Evolutionary conservation across 495 filamentous ascomycete species (phyloP).

Genomic region (Elaphomyces granulatus): DNA sequence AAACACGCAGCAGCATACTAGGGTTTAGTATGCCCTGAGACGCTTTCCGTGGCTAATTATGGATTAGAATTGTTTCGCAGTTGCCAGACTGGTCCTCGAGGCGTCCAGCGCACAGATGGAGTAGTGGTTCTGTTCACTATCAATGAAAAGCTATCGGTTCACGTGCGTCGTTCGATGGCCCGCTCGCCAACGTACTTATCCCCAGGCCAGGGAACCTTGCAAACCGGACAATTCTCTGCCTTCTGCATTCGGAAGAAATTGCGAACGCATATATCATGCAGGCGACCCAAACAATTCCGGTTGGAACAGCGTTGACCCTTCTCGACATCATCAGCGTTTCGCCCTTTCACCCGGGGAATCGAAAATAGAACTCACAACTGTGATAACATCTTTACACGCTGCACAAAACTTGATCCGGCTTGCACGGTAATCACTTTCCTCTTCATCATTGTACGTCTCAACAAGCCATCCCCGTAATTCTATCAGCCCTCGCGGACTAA

Average conservation of each 20-base stretch:
- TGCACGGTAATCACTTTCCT: slow-evolving; percentile 25
- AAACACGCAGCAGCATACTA: too few species aligned
- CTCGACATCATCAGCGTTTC: background rate
- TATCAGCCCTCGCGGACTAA: slow-evolving; percentile 64
- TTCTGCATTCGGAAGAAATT: slow-evolving; percentile 55
- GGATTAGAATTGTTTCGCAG: too few species aligned
- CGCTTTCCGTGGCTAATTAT: too few species aligned
- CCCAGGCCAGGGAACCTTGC: slow-evolving; percentile 57
- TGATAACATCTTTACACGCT: slow-evolving; percentile 84
- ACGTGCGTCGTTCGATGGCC: too few species aligned
- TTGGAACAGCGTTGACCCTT: slow-evolving; percentile 69
- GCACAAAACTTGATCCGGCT: slow-evolving; percentile 72
- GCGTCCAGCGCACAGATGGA: too few species aligned
- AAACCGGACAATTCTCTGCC: slow-evolving; percentile 56
- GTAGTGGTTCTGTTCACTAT: too few species aligned
- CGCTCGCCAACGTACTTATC: slow-evolving; percentile 68
- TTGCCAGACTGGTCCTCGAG: too few species aligned
- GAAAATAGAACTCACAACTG: slow-evolving; percentile 37
- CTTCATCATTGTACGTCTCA: slow-evolving; percentile 68
- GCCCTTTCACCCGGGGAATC: slow-evolving; percentile 1
- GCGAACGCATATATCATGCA: slow-evolving; percentile 66
- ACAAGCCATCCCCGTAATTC: slow-evolving; percentile 73
- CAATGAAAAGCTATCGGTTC: too few species aligned
- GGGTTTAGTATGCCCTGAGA: too few species aligned
- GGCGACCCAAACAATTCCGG: slow-evolving; percentile 46